Evolutionary conservation across 768 basidiomycete genomes (phyloP).

Genomic region (Cystofilobasidium bisporidii): DNA sequence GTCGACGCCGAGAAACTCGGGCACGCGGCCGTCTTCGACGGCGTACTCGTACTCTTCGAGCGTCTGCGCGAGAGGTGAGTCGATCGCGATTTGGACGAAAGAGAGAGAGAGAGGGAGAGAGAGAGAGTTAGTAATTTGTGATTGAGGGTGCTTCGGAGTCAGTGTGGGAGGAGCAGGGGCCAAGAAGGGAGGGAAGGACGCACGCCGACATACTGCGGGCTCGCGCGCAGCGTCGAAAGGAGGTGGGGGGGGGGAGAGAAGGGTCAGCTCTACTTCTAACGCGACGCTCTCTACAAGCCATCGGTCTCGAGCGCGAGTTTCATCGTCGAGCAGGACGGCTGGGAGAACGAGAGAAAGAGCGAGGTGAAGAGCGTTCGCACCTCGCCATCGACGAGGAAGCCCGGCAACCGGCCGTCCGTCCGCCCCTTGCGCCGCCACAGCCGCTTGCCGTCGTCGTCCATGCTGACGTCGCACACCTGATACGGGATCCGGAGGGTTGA

Average conservation of each 20-base stretch:
- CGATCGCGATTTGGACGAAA: neutral
- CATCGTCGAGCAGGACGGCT: too few relatives aligned
- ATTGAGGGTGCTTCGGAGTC: neutral
- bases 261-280: too few relatives aligned
- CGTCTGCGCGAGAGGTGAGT: too few relatives aligned
- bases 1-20: slow-evolving; percentile 3
- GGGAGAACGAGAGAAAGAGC: neutral
- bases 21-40: slow-evolving; percentile 19
- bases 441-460: slow-evolving; percentile 24
- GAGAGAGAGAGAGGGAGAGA: neutral
- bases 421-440: slow-evolving; percentile 24
- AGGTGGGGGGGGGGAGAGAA: neutral
- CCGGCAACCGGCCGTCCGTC: slow-evolving; percentile 22
- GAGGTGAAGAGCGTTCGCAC: neutral
- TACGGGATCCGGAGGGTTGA: slow-evolving; percentile 13
- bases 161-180: neutral
- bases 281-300: too few relatives aligned
- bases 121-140: neutral
- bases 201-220: slow-evolving; percentile 1
- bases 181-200: neutral
- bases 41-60: slow-evolving; percentile 24
- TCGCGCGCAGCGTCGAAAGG: neutral
- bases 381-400: slow-evolving; percentile 23
- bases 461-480: neutral
- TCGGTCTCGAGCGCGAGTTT: too few relatives aligned